Percentiles rank a stretch among this genome's conserved stretches.
Evolutionary conservation across 371 early-diverging fungal genomes (phyloP).

Genomic region (Mortierella sp.): DNA sequence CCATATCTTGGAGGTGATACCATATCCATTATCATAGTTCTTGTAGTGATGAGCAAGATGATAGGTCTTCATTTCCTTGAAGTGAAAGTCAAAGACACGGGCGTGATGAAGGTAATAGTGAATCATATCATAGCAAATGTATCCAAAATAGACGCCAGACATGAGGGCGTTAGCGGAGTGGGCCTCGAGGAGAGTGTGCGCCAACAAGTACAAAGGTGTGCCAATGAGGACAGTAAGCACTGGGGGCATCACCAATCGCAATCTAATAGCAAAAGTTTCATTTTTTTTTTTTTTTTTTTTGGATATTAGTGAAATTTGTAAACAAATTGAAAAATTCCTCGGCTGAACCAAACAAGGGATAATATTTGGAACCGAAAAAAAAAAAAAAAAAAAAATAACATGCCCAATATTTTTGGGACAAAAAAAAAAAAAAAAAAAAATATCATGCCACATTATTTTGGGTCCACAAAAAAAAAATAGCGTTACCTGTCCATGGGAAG

Average conservation of each 20-base stretch:
- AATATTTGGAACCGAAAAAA: not conserved
- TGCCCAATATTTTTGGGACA: not conserved
- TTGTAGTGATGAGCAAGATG: slow-evolving; percentile 97
- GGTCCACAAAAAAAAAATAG: not conserved
- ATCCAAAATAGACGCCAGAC: slow-evolving; percentile 85
- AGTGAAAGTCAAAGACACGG: slow-evolving; percentile 72
- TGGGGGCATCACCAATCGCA: slow-evolving; percentile 98
- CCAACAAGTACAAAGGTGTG: slow-evolving; percentile 67
- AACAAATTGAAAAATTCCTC: not conserved
- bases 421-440: slow-evolving; percentile 15
- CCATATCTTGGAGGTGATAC: slow-evolving; percentile 95
- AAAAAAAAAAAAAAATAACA: slow-evolving; percentile 14
- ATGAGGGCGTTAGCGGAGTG: slow-evolving; percentile 71
- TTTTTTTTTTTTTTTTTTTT: not conserved
- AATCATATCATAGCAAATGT: slow-evolving; percentile 89
- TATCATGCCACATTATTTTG: slow-evolving; percentile 4
- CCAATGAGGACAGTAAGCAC: slow-evolving; percentile 79
- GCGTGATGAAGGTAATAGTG: slow-evolving; percentile 98
- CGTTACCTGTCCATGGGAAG: slow-evolving; percentile 92
- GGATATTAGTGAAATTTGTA: slow-evolving; percentile 1
- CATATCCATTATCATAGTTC: slow-evolving; percentile 87
- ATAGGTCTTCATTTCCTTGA: slow-evolving; percentile 91
- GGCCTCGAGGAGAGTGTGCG: slow-evolving; percentile 65
- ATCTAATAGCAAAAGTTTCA: no score
- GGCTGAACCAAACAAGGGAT: not conserved